Conservation (phyloP, 768 basidiomycete genomes). For the Rhizopogon roseolus region DNA sequence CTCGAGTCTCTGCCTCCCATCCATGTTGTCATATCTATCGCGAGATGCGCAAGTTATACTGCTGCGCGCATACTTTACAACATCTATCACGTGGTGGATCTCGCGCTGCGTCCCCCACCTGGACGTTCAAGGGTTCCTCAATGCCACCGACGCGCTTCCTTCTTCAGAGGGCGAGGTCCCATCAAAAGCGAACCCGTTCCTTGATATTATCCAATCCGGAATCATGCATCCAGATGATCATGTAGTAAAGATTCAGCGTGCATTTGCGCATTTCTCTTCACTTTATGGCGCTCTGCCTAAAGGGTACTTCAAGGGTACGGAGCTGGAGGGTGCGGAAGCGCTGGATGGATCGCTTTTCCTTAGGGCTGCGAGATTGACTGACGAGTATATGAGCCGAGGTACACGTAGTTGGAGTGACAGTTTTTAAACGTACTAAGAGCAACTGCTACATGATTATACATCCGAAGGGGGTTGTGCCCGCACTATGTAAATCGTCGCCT, state of each 20-base stretch:
- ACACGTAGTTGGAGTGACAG: neutral
- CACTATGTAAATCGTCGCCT: too few relatives aligned
- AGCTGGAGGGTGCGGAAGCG: slow-evolving; percentile 24
- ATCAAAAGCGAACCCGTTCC: slow-evolving; percentile 33
- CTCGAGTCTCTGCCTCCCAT: slow-evolving; percentile 24
- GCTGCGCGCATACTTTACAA: slow-evolving; percentile 24
- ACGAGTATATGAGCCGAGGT: slow-evolving; percentile 25
- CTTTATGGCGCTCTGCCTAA: slow-evolving; percentile 23
- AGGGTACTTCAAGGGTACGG: slow-evolving; percentile 24
- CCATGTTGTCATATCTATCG: slow-evolving; percentile 13
- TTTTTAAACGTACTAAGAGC: too few relatives aligned
- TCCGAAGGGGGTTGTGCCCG: too few relatives aligned
- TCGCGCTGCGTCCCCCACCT: slow-evolving; percentile 23
- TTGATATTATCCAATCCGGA: slow-evolving; percentile 33
- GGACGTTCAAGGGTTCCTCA: slow-evolving; percentile 27
- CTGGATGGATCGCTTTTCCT: slow-evolving; percentile 34
- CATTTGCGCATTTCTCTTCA: slow-evolving; percentile 28
- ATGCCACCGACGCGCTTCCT: slow-evolving; percentile 9
- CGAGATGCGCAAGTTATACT: slow-evolving; percentile 18
- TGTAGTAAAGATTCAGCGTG: slow-evolving; percentile 26
- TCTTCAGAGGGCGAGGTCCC: slow-evolving; percentile 2
- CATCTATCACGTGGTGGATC: slow-evolving; percentile 24
- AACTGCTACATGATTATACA: too few relatives aligned
- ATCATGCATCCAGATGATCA: slow-evolving; percentile 32
- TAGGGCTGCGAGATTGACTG: slow-evolving; percentile 24